Base-by-base conservation (phyloP, 2,329 filamentous ascomycete species). In the Penicillium capsulatum region DNA sequence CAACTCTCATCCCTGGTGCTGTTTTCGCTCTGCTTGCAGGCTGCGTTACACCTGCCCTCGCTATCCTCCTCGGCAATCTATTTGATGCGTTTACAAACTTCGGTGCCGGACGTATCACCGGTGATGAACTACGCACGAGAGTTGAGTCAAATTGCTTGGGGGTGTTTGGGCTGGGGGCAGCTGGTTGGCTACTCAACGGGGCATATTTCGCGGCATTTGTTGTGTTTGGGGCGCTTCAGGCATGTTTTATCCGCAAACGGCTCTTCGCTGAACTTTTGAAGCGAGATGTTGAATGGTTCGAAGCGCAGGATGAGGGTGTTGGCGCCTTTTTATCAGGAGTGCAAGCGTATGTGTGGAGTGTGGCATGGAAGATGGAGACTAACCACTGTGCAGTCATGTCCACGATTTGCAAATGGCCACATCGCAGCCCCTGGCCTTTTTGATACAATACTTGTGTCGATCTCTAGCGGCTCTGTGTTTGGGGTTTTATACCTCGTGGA, bases 281-380 rank as follows among this genome's bases (percentile, higher is more conserved):
- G 4, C 87, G 83, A 57, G 79, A 91, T 9, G 78, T 92, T 58
- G 73, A 75, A 31, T 97, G 90, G 89, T 95, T 86, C 56, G 89
- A 96, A 59, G 70, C 73, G 13, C 75, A 82, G 36, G 71, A 77
- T 26, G 80, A 86, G 39, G 91, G 90, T 0, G 74, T 86, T 13
- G 76, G 79, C 1, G 82, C 86, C 13, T 72, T 92, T 29, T 69
- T 94, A 13, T 76, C 82, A 11, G 74, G 81, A 38, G 72, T 89
- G 20, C 84, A 94, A 62, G 81, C 81, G 84, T 90, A 16, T 19
- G 38, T 11, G n/a, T 10, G n/a, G 9, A 7, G 22, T 24, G 22
- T 24, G 11, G 7, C 7, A 11, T 24, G 7, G 7, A 24, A 7
- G 11, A 7, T 22, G 19, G 19, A 16, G 3, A 19, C 44, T 50